Evolutionary conservation across 768 basidiomycete genomes (phyloP), one percentile per base, ranked within the genome.

Genomic region (Leccinum subgranulosum): DNA sequence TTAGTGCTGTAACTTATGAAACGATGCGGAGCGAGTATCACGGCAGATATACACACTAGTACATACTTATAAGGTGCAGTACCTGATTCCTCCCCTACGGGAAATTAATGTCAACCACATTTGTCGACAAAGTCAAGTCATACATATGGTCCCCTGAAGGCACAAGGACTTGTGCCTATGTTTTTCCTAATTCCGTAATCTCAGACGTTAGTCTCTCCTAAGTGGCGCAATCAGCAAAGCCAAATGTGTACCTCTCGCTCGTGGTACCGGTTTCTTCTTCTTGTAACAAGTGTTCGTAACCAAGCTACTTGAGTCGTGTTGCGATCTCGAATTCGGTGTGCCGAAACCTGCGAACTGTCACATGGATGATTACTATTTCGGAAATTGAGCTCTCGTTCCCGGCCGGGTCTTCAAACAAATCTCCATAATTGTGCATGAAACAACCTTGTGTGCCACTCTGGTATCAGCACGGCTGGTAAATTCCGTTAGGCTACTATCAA

Each of bases 261-360:
- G 69, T 10, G 67, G 51, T 23, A 23, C 23, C 23, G 3, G 23
- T 49, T 79, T 76, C 58, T 74, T 72, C 63, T 86, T 85, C 8
- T 41, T 41, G 86, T 69, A 39, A 83, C 66, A 23, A 90, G 70
- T 0, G 76, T 70, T 6, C 73, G 66, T n/a, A 87, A 70, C 28
- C 81, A 17, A 87, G 69, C 28, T 74, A 74, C 62, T 81, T 82
- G 57, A 89, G 72, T 19, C 84, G 74, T 2, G 82, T 82, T 0
- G 84, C 84, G 2, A 82, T 67, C 34, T 77, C 81, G 33, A 91
- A 68, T 8, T 85, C 86, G 60, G 79, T 79, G 54, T 87, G 85
- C 0, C 84, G 84, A 6, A 76, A 84, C 14, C 84, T 82, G n/a
- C 84, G 73, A 34, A 88, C 74, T 49, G 85, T 67, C 23, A 23